Conservation (phyloP, 768 basidiomycete species). For the Mrakia gelida region DNA sequence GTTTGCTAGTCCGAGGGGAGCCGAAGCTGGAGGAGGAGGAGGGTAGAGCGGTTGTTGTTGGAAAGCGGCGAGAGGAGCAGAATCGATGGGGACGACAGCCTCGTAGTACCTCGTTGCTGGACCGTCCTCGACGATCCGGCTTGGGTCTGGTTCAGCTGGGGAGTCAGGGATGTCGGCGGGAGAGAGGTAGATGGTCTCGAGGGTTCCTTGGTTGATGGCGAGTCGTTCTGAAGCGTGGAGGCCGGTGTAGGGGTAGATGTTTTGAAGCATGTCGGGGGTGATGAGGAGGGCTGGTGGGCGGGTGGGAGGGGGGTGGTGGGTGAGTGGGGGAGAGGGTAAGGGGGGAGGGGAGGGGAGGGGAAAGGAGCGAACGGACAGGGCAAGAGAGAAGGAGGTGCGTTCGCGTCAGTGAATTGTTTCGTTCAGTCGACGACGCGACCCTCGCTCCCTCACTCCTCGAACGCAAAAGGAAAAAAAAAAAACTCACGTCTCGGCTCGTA, state of each 20-base stretch:
- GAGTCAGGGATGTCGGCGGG: constrained; percentile 69
- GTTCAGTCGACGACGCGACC: no score
- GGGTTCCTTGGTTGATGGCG: constrained; percentile 44
- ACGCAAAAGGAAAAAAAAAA: neutral
- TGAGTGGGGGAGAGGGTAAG: neutral
- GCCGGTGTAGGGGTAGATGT: constrained; percentile 50
- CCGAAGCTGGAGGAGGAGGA: neutral
- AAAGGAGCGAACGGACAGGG: neutral
- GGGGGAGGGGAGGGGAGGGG: no score
- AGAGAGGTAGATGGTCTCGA: constrained; percentile 70
- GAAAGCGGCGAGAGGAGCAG: neutral
- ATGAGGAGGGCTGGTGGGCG: neutral
- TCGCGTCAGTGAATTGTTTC: no score
- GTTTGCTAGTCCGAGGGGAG: neutral
- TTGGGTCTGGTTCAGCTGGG: constrained; percentile 53
- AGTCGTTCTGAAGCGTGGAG: constrained; percentile 50
- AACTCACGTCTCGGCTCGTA: constrained; percentile 70
- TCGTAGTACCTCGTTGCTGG: neutral
- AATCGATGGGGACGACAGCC: neutral
- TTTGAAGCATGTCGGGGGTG: neutral
- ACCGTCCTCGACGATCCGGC: neutral
- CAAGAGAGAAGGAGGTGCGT: neutral
- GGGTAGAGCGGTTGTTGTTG: neutral
- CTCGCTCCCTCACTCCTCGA: no score
- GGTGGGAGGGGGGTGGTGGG: no score